Conservation (phyloP, 106 monocot genomes). For the Acorus gramineus region DNA sequence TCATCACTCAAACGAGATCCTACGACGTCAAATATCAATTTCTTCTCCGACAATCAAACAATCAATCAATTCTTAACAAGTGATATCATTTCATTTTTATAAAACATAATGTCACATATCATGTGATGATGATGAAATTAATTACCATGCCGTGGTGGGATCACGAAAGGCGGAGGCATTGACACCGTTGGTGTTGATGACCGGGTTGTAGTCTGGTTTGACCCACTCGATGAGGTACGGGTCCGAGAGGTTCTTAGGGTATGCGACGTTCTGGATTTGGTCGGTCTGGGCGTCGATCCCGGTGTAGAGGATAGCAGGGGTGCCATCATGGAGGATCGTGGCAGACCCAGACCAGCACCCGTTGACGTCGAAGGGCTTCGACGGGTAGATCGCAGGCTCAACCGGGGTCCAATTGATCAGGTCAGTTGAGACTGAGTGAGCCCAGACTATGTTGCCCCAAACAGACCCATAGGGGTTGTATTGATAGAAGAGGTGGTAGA, state of each 20-base stretch:
- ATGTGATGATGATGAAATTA: no score
- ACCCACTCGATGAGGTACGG: slow-evolving; percentile 38
- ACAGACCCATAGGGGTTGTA: slow-evolving; percentile 29
- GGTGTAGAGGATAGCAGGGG: slow-evolving; percentile 53
- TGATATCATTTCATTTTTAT: no score
- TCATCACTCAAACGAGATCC: no score
- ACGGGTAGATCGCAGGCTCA: slow-evolving; percentile 22
- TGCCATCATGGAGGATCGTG: slow-evolving; percentile 30
- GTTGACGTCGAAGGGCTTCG: slow-evolving; percentile 31
- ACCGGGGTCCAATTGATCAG: slow-evolving; percentile 45
- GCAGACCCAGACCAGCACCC: slow-evolving; percentile 62
- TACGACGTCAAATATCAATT: no score
- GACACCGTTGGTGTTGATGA: no score
- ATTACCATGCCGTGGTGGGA: no score
- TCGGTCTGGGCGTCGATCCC: slow-evolving; percentile 17
- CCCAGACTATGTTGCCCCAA: slow-evolving; percentile 53
- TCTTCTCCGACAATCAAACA: no score
- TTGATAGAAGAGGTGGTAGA: slow-evolving; percentile 53
- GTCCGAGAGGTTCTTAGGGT: slow-evolving; percentile 40
- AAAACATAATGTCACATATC: no score
- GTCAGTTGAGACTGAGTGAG: slow-evolving; percentile 48
- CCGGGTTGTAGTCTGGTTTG: slow-evolving; percentile 11
- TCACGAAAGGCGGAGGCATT: no score
- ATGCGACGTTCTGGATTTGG: slow-evolving; percentile 51
- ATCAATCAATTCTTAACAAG: no score